A percentile compares a stretch with the other conserved stretches of the same genome.
phyloP scores from a whole-genome alignment of 345 rosid species.

The Durio zibethinus region DNA sequence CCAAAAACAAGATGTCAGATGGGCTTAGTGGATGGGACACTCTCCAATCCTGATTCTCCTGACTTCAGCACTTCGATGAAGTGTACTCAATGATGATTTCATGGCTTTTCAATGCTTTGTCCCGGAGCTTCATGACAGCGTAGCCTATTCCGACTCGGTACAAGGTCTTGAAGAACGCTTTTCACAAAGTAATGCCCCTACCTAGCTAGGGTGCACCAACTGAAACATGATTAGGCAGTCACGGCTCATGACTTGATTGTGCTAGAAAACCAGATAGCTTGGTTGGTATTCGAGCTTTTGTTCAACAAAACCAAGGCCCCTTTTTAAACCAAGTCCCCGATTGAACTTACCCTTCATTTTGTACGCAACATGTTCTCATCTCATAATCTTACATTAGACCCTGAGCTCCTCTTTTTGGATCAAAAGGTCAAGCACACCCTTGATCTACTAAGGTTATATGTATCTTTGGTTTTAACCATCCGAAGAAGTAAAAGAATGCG shows the following conservation, averaged over 20 bases:
- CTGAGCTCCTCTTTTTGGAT: not conserved
- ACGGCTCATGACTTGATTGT: constrained; percentile 35
- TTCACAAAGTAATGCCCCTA: too few species aligned
- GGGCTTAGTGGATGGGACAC: not conserved
- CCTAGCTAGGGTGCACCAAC: too few species aligned
- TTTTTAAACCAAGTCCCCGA: constrained; percentile 7
- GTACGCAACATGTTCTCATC: not conserved
- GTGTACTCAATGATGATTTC: too few species aligned
- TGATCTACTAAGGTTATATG: constrained; percentile 19
- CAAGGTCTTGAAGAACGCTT: too few species aligned
- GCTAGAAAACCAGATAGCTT: constrained; percentile 23
- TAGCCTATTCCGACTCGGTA: too few species aligned
- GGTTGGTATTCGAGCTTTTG: not conserved
- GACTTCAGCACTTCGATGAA: too few species aligned
- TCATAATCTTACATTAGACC: not conserved
- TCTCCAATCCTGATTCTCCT: not conserved
- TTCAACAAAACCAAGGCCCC: not conserved
- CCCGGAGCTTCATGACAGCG: too few species aligned
- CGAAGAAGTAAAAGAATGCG: not conserved
- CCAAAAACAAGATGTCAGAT: not conserved
- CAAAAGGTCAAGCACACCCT: constrained; percentile 19
- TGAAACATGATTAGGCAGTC: too few species aligned
- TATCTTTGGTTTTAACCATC: constrained; percentile 7
- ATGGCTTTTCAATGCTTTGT: too few species aligned
- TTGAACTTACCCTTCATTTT: constrained; percentile 7